Base-by-base conservation (phyloP, 306 rosid genomes). In the Trifolium dubium region DNA sequence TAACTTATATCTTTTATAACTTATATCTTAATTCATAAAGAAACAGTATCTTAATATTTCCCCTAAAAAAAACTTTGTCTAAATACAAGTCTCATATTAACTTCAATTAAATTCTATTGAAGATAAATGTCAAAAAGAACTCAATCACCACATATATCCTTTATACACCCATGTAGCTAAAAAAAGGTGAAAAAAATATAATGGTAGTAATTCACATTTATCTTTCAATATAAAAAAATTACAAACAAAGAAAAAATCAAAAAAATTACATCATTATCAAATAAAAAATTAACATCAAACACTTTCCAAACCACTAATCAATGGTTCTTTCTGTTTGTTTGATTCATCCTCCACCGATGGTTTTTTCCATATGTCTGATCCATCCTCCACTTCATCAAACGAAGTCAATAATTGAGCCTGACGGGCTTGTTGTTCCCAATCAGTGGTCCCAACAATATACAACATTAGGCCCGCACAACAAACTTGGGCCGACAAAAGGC, bases 381-480 rank as follows among this genome's bases (percentile, higher is more conserved):
- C 62, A 15, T 40, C 10, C 51, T 13, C 13, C 8, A 40, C 3
- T 3, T 81, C 83, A 35, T 79, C 71, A 10, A 43, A 1, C 14
- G 46, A 6, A 2, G 91, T 81, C 44, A 89, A 82, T 66, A 80
- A 17, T 80, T 72, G 87, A 32, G 98, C 92, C 77, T 89, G 77
- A 6, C 69, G 11, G 2, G 96, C 92, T 71, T 94, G 88, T 3
- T 74, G 74, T 18, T 91, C 88, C 98, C 98, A 94, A 65, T 91
- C 89, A 0, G 96, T 94, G 79, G 91, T 88, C 85, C 94, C 92
- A 4, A 94, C 79, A 56, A 73, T 88, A 67, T 85, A 88, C 80
- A 94, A 54, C 98, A 94, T 89, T 0, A 91, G 77, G 50, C 95
- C 96, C 4, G 97, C 98, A 6, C 98, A 94, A 71, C 89, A 88